These are phyloP conservation scores for Microcera coccophila DNA, from an alignment of 2,329 filamentous ascomycete species.

Conservation along the genomic window DNA sequence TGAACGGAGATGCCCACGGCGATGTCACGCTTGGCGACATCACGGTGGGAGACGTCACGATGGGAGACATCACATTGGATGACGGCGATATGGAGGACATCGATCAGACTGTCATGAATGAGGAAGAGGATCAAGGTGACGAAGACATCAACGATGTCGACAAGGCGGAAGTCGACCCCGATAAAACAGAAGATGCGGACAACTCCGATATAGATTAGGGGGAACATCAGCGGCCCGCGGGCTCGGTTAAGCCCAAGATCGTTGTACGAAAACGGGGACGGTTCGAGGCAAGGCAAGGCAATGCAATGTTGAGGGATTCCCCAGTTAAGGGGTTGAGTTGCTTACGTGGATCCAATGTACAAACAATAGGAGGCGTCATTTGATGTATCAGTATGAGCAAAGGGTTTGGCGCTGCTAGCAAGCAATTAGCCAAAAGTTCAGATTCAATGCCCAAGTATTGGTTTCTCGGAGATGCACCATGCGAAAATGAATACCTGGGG, in stretches of 20 bases:
- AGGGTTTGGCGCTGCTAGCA: background rate
- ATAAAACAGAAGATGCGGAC: conserved; percentile 36
- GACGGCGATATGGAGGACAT: conserved; percentile 52
- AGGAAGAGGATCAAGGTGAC: conserved; percentile 43
- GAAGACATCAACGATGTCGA: conserved; percentile 45
- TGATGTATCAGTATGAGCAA: no score
- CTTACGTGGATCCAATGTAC: background rate
- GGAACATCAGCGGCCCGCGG: no score
- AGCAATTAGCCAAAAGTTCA: background rate
- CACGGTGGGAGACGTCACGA: conserved; percentile 30
- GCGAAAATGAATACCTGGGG: background rate
- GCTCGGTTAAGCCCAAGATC: no score
- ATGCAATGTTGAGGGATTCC: background rate
- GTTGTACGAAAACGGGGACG: no score
- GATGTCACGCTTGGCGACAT: conserved; percentile 33
- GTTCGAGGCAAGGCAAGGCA: background rate
- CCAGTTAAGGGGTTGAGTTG: background rate
- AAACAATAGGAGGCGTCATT: background rate
- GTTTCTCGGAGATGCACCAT: no score
- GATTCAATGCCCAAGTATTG: background rate
- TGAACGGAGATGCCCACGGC: conserved; percentile 35
- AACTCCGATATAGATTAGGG: conserved; percentile 34
- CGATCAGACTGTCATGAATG: conserved; percentile 35
- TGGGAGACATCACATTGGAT: conserved; percentile 35
- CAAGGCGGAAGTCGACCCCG: conserved; percentile 38